Evolutionary conservation across 371 early-diverging fungal genomes (phyloP).

Genomic region (Nosema muscidifuracis): DNA sequence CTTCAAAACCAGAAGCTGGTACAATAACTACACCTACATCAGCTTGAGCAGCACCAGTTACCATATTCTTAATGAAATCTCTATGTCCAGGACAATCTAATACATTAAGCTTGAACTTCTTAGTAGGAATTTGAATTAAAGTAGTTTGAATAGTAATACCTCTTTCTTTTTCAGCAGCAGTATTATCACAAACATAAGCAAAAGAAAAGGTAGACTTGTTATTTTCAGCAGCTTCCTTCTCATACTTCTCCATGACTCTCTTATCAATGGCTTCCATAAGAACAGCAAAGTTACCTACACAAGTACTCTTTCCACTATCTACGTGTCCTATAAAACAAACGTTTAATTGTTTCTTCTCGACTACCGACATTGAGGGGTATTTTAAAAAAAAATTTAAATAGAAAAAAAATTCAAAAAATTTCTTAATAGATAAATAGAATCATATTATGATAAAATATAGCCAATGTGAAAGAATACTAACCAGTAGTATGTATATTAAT

Average conservation of each 20-base stretch:
- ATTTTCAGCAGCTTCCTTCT: constrained; percentile 51
- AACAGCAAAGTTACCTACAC: constrained; percentile 52
- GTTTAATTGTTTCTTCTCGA: constrained; percentile 36
- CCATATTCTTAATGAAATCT: constrained; percentile 99
- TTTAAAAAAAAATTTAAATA: too few species aligned
- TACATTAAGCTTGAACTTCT: constrained; percentile 54
- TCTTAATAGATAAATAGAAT: too few species aligned
- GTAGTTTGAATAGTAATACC: constrained; percentile 62
- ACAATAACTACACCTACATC: constrained; percentile 97
- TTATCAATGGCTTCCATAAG: constrained; percentile 55
- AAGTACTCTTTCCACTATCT: constrained; percentile 63
- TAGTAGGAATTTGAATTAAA: constrained; percentile 46
- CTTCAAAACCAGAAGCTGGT: constrained; percentile 72
- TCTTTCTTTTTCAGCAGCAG: constrained; percentile 58
- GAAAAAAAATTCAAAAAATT: too few species aligned
- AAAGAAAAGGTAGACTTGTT: constrained; percentile 57
- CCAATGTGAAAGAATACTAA: too few species aligned
- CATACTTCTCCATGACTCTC: constrained; percentile 54
- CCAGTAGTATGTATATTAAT: too few species aligned
- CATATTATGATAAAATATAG: too few species aligned
- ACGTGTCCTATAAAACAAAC: constrained; percentile 63
- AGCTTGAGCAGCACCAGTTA: constrained; percentile 90
- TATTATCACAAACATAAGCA: constrained; percentile 60
- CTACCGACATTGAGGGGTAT: neutral
- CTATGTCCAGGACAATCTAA: constrained; percentile 99